Conservation (phyloP, 495 filamentous ascomycete species). For the Penicillium fimorum region DNA sequence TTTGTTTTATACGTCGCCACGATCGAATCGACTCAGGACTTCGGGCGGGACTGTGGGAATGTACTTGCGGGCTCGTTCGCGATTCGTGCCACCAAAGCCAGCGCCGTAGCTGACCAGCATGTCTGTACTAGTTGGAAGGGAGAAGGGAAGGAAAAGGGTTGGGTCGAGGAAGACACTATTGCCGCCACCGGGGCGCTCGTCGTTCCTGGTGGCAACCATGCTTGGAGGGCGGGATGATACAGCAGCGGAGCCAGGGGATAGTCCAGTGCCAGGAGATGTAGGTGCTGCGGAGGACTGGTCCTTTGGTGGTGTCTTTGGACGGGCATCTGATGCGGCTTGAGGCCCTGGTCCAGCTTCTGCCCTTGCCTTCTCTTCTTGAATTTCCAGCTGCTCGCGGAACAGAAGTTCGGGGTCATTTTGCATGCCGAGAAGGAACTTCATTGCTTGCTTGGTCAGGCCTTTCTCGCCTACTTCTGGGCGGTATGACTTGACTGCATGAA, state of each 20-base stretch:
- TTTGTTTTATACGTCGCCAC: slow-evolving; percentile 33
- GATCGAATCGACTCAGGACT: slow-evolving; percentile 86
- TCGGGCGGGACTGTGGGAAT: slow-evolving; percentile 95
- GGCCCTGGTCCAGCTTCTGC: slow-evolving; percentile 22
- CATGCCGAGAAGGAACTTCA: slow-evolving; percentile 80
- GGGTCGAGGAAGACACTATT: slow-evolving; percentile 73
- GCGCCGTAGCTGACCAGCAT: slow-evolving; percentile 96
- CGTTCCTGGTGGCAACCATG: slow-evolving; percentile 19
- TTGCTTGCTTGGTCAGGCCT: slow-evolving; percentile 76
- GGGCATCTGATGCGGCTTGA: slow-evolving; percentile 28
- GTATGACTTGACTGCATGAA: slow-evolving; percentile 91
- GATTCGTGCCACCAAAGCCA: slow-evolving; percentile 88
- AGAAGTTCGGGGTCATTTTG: slow-evolving; percentile 61
- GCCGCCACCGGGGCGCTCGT: slow-evolving; percentile 44
- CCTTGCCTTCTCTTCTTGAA: slow-evolving; percentile 34
- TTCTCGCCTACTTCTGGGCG: slow-evolving; percentile 94
- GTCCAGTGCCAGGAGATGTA: slow-evolving; percentile 22
- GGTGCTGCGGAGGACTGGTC: slow-evolving; percentile 35
- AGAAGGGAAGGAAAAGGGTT: slow-evolving; percentile 90
- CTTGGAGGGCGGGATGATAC: slow-evolving; percentile 27
- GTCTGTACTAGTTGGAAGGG: slow-evolving; percentile 90
- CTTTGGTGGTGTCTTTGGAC: slow-evolving; percentile 46
- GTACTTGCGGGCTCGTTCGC: slow-evolving; percentile 89
- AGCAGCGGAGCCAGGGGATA: slow-evolving; percentile 29
- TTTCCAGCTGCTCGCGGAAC: slow-evolving; percentile 35